Conservation (phyloP, 495 filamentous ascomycete species). For the Penicillium fimorum region DNA sequence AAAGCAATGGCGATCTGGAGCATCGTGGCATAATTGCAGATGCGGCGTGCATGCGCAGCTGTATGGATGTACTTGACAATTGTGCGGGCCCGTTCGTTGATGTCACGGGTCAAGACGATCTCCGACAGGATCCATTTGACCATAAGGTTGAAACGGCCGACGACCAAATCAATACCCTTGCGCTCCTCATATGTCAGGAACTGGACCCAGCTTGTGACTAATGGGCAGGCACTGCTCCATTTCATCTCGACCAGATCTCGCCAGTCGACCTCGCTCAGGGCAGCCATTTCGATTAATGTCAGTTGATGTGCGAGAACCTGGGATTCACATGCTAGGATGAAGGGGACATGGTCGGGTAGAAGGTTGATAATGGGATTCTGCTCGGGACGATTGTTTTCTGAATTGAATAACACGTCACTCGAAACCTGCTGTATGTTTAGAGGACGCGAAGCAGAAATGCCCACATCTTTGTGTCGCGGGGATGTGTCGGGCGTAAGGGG, state of each 20-base stretch:
- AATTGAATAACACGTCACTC: constrained; percentile 38
- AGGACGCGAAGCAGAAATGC: constrained; percentile 18
- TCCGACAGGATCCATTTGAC: constrained; percentile 97
- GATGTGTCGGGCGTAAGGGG: constrained; percentile 54
- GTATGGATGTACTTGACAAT: constrained; percentile 93
- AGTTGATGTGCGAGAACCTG: constrained; percentile 89
- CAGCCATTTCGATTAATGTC: constrained; percentile 94
- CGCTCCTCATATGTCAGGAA: constrained; percentile 80
- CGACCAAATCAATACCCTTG: constrained; percentile 90
- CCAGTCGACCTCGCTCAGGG: constrained; percentile 95
- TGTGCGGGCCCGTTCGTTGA: constrained; percentile 78
- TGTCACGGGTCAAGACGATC: constrained; percentile 76
- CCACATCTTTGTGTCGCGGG: constrained; percentile 31
- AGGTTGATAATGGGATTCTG: constrained; percentile 11
- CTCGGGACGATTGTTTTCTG: constrained; percentile 29
- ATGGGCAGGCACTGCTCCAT: constrained; percentile 74
- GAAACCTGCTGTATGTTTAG: constrained; percentile 37
- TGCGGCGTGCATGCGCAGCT: constrained; percentile 75
- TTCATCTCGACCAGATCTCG: constrained; percentile 92
- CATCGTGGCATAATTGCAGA: constrained; percentile 96
- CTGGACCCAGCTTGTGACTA: constrained; percentile 78
- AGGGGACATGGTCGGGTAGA: constrained; percentile 70
- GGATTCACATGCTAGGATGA: constrained; percentile 88
- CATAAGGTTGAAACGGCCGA: constrained; percentile 94
- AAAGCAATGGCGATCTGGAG: constrained; percentile 90